Evolutionary conservation across 1,284 basidiomycete species (phyloP).

Genomic region (Sutorius eximius): DNA sequence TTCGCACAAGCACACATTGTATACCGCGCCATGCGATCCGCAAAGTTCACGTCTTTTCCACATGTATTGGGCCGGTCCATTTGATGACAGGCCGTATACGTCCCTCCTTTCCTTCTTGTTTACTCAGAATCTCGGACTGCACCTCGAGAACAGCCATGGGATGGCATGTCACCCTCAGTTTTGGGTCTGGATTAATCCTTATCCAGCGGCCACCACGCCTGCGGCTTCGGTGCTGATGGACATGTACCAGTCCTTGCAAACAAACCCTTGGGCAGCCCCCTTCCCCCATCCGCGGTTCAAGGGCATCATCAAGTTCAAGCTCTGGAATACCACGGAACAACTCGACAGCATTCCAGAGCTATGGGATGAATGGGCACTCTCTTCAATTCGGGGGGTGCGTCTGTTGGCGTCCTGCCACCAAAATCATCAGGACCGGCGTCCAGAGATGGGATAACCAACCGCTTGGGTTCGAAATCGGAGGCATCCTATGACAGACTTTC

Average conservation of each 20-base stretch:
- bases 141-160: slow-evolving; percentile 38
- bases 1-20: slow-evolving; percentile 33
- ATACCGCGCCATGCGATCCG: slow-evolving; percentile 51
- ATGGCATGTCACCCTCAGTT: slow-evolving; percentile 65
- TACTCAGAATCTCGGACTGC: slow-evolving; percentile 70
- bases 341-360: slow-evolving; percentile 77
- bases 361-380: slow-evolving; percentile 59
- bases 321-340: slow-evolving; percentile 89
- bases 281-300: slow-evolving; percentile 78
- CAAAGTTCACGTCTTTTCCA: slow-evolving; percentile 68
- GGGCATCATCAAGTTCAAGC: slow-evolving; percentile 76
- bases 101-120: slow-evolving; percentile 70
- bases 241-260: slow-evolving; percentile 62
- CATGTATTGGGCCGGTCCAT: slow-evolving; percentile 78
- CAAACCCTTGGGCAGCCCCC: slow-evolving; percentile 80
- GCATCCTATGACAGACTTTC: slow-evolving; percentile 74
- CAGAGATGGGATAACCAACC: slow-evolving; percentile 61
- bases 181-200: slow-evolving; percentile 87
- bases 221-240: slow-evolving; percentile 63
- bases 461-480: slow-evolving; percentile 69
- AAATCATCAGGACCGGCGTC: slow-evolving; percentile 17
- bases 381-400: slow-evolving; percentile 72
- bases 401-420: slow-evolving; percentile 44
- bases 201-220: slow-evolving; percentile 64
- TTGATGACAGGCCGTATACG: slow-evolving; percentile 77